Evolutionary conservation across 495 filamentous ascomycete species (phyloP), one percentile per base, ranked within the genome.

Genomic region (Penicillium lividum): DNA sequence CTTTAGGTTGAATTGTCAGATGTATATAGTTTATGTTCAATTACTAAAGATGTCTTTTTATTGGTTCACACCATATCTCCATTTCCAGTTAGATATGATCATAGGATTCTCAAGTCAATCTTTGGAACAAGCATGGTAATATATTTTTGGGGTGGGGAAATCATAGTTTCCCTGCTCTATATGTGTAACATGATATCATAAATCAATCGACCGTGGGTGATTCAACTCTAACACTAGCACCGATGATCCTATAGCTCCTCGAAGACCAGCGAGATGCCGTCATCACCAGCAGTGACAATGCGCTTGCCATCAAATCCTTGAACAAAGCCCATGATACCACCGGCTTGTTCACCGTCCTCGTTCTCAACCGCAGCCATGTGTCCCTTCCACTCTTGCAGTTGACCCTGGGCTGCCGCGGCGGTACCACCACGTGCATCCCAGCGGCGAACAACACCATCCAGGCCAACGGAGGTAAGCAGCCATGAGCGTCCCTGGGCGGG

Each of bases 381-480:
- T 3, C 91, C 92, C 65, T 80, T 88, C 89, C 91, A 93, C 71
- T 96, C 92, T 47, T 82, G 84, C 16, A 88, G 68, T 57, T 92
- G 68, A 30, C 87, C 91, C 52, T 84, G 84, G 2, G 66, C 80
- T 45, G 80, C 79, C 3, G 77, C 79, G 5, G 84, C 81, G 3
- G 89, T 92, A 8, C 90, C 91, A 31, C 90, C 91, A 38, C 91
- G 82, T 22, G 88, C 80, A 75, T 97, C 91, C 93, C 93, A 97
- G 53, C 90, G 75, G 67, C 90, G 80, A 3, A 97, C 86, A 0
- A 89, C 89, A 5, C 93, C 93, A 65, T 97, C 93, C 73, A 96
- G 83, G 3, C 93, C 93, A 63, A 73, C 73, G 22, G 89, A 92
- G 50, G 92, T 96, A 22, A 97, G 77, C 59, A 94, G 63, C 82